A percentile compares a stretch with the other conserved stretches of the same genome.
Evolutionary conservation across 148 eudicot species (phyloP).

Genomic region (Vaccinium darrowii): DNA sequence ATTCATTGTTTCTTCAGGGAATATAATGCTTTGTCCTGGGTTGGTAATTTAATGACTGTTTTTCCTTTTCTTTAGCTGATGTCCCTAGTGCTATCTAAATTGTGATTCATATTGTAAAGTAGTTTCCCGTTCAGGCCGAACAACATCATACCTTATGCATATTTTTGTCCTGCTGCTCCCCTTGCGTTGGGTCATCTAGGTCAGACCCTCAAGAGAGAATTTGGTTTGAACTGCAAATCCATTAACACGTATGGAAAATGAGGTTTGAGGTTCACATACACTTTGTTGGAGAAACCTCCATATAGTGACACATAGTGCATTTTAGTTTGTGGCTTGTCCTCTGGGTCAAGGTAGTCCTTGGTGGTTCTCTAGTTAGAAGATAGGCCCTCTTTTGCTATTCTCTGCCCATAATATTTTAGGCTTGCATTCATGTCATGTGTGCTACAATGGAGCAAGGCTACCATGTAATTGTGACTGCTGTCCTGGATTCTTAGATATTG

Average conservation of each 20-base stretch:
- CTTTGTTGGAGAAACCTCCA: neutral
- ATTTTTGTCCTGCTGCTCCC: neutral
- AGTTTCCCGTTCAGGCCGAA: neutral
- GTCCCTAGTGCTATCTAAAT: slow-evolving; percentile 6
- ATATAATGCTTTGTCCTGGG: neutral
- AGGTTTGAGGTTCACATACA: neutral
- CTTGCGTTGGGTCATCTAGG: neutral
- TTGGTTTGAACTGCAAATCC: neutral
- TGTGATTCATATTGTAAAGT: neutral
- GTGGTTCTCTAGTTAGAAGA: neutral
- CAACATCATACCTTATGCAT: neutral
- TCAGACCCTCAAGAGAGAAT: neutral
- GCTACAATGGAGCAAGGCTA: neutral
- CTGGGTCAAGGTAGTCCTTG: neutral
- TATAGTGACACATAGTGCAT: neutral
- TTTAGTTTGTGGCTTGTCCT: neutral
- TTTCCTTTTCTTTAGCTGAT: neutral
- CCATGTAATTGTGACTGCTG: neutral
- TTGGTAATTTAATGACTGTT: neutral
- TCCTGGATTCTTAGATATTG: neutral
- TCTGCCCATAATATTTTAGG: neutral
- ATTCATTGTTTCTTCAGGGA: slow-evolving; percentile 2
- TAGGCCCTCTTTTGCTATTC: neutral
- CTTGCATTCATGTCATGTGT: slow-evolving; percentile 1
- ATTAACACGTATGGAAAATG: neutral